Base-by-base conservation (phyloP, 805 yeast species). In the Metschnikowia corniflorae region DNA sequence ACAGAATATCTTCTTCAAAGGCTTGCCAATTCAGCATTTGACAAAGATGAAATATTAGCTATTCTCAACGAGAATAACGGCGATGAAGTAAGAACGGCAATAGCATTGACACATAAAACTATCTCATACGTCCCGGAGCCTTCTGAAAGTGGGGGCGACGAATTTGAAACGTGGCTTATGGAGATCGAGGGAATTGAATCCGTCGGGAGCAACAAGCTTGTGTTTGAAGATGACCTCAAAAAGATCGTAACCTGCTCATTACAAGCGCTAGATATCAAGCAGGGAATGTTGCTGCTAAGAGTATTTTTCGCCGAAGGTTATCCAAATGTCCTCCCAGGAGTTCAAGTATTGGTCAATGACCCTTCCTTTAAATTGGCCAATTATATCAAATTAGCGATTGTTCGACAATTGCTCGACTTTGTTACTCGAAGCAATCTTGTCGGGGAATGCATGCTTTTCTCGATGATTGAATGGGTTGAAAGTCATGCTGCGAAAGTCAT, bases 381-480 rank as follows among this genome's bases (percentile, higher is more conserved):
- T 51, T 85, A 83, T 52, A 78, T 84, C 47, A 82, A 80, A 45
- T 46, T 75, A 10, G 74, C 82, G n/a, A 68, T 78, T 6, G 43
- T 79, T 3, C 58, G 70, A 14, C 71, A 70, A 23, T 55, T 80
- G 19, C 49, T 73, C n/a, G 53, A 60, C 8, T 67, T 71, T 44
- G 47, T 81, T 2, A 47, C 60, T 3, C 64, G 67, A 2, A 59
- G 63, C 22, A 63, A 66, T 8, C 49, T 78, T 5, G 20, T 82
- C 3, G 96, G 96, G 2, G 86, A 79, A 49, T 78, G 84, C 50
- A 75, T 81, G 61, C 57, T 88, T 1, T 83, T 68, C 53, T 63
- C 78, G 5, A 65, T 86, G n/a, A 65, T 78, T 33, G 94, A 87
- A 44, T 88, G 94, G 89, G 50, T 89, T 13, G 81, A 82, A 45